phyloP scores from a whole-genome alignment of 2,329 filamentous ascomycete species.

The Fusarium sp. region DNA sequence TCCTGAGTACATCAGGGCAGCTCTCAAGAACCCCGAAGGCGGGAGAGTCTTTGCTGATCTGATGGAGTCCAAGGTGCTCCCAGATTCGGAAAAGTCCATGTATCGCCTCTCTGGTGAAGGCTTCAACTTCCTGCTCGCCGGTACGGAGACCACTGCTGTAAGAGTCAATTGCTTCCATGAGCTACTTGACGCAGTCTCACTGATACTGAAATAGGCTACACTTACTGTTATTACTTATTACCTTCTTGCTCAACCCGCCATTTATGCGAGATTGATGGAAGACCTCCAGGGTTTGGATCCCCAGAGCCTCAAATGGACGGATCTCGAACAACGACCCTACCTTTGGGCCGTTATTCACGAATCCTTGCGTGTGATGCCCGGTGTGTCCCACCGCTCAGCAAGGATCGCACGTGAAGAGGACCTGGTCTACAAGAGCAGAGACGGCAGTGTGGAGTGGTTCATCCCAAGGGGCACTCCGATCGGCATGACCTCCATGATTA shows the following conservation, averaged over 20 bases:
- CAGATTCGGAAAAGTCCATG: conserved; percentile 55
- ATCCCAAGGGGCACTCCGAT: conserved; percentile 52
- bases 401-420: conserved; percentile 48
- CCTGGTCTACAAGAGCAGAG: conserved; percentile 45
- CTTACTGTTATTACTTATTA: conserved; percentile 55
- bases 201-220: conserved; percentile 34
- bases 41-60: conserved; percentile 38
- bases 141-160: conserved; percentile 57
- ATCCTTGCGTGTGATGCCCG: conserved; percentile 53
- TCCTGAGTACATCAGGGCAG: conserved; percentile 20
- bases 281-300: conserved; percentile 51
- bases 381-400: conserved; percentile 47
- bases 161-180: conserved; percentile 4
- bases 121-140: conserved; percentile 55
- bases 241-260: conserved; percentile 53
- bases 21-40: conserved; percentile 23
- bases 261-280: conserved; percentile 47
- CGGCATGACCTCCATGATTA: conserved; percentile 53
- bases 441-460: conserved; percentile 39
- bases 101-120: conserved; percentile 57
- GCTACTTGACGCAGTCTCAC: rapidly evolving
- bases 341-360: conserved; percentile 57
- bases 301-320: conserved; percentile 47
- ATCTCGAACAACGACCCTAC: conserved; percentile 56
- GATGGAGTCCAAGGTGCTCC: conserved; percentile 45